phyloP scores from a whole-genome alignment of 2,329 filamentous ascomycete species.

The Ceratocystis variospora region DNA sequence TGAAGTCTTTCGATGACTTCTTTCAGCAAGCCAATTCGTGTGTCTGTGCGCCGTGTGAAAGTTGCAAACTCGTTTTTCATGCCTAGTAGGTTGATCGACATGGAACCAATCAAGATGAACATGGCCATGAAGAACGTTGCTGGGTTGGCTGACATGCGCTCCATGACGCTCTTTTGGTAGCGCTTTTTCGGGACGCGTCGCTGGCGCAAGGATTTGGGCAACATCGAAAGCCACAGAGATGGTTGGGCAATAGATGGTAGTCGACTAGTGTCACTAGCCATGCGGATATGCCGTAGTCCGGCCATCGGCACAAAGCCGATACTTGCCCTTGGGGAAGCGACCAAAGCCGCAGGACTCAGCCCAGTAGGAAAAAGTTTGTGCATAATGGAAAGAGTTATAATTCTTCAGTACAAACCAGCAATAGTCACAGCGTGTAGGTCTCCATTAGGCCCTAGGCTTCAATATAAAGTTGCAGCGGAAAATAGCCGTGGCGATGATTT shows the following conservation, averaged over 20 bases:
- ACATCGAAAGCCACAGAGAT: conserved; percentile 55
- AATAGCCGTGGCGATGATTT: neutral
- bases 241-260: conserved; percentile 40
- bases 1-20: conserved; percentile 63
- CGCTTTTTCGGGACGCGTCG: neutral
- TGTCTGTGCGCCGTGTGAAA: conserved; percentile 62
- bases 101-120: conserved; percentile 79
- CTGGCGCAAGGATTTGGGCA: conserved; percentile 50
- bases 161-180: conserved; percentile 22
- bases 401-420: too few species aligned
- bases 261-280: conserved; percentile 25
- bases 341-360: neutral
- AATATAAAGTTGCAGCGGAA: neutral
- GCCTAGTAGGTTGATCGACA: conserved; percentile 83
- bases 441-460: too few species aligned
- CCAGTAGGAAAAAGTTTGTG: neutral
- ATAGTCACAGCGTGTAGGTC: too few species aligned
- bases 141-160: conserved; percentile 41
- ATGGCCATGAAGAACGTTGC: conserved; percentile 72
- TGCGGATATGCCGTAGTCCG: neutral
- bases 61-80: conserved; percentile 61
- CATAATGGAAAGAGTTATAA: neutral
- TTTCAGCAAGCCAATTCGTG: conserved; percentile 59
- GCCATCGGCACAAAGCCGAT: neutral
- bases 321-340: neutral